phyloP scores from a whole-genome alignment of 352 stramenopile genomes.

The Phytophthora brassicae region DNA sequence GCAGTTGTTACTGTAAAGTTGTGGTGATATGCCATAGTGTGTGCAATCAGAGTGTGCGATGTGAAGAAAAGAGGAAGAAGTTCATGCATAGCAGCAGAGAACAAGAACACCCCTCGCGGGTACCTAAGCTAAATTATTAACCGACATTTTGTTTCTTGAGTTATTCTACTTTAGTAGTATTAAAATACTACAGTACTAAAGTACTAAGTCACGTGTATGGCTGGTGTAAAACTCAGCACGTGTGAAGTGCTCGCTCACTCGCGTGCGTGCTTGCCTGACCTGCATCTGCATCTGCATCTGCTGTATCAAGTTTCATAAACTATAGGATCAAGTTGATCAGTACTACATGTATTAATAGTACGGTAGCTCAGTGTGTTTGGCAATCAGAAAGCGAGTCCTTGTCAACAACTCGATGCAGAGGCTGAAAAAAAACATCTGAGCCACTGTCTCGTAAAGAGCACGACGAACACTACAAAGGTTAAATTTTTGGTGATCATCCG shows the following conservation, averaged over 20 bases:
- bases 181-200: too few species aligned
- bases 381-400: neutral
- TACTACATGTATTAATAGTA: too few species aligned
- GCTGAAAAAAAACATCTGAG: too few species aligned
- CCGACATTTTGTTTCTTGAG: too few species aligned
- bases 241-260: neutral
- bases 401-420: neutral
- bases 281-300: neutral
- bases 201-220: too few species aligned
- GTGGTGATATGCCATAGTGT: constrained; percentile 11
- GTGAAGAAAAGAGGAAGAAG: constrained; percentile 21
- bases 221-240: neutral
- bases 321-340: too few species aligned
- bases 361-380: neutral
- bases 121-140: constrained; percentile 36
- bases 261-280: constrained; percentile 1
- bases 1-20: constrained; percentile 24
- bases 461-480: too few species aligned
- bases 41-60: constrained; percentile 30
- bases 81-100: constrained; percentile 17
- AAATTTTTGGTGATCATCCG: too few species aligned
- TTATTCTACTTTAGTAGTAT: too few species aligned
- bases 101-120: constrained; percentile 26
- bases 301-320: too few species aligned
- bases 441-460: too few species aligned